Evolutionary conservation across 805 yeast genomes (phyloP), one percentile per base, ranked within the genome.

Genomic region (Candida lessepsii): DNA sequence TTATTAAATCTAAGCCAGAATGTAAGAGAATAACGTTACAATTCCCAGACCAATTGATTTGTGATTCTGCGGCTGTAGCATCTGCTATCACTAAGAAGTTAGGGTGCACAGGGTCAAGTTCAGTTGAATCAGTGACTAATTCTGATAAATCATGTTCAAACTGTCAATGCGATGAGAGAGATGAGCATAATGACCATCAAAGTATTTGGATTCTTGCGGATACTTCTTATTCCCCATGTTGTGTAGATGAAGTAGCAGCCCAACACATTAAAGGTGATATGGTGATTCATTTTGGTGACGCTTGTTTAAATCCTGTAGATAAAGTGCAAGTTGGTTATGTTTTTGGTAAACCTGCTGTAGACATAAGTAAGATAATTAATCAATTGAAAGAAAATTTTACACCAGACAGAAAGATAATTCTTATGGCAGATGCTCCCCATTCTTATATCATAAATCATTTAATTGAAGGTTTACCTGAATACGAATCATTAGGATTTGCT

Each of bases 201-300:
- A 40, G 41, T 9, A 38, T 40, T 9, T 91, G 91, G 86, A 77
- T 91, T 13, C 65, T 93, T 26, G 99, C 98, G 0, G 99, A 93
- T 56, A 91, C 99, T 0, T 88, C 97, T 0, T 93, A 93, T 54
- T 86, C 96, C 20, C 73, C 96, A 1, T 93, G 99, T 61, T 93
- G 99, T 63, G 83, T 91, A 9, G 99, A 93, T 60, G 97, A 90
- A 55, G 95, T 91, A 19, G 98, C 99, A 0, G 95, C 96, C 1
- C 90, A 86, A 55, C 99, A 93, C 60, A 95, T 91, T 11, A 57
- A 67, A 5, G 89, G 93, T 5, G 96, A 91, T 47, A 63, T 85
- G 4, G 87, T 93, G 20, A 80, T 90, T 2, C 99, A 93, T 61
- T 87, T 90, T 61, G 99, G 99, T 2, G 95, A 88, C 56, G 91